Percentiles rank a stretch among this genome's conserved stretches.
These are phyloP conservation scores for Alternaria metachromatica DNA, from an alignment of 2,329 filamentous ascomycete genomes.

Conservation along the genomic window DNA sequence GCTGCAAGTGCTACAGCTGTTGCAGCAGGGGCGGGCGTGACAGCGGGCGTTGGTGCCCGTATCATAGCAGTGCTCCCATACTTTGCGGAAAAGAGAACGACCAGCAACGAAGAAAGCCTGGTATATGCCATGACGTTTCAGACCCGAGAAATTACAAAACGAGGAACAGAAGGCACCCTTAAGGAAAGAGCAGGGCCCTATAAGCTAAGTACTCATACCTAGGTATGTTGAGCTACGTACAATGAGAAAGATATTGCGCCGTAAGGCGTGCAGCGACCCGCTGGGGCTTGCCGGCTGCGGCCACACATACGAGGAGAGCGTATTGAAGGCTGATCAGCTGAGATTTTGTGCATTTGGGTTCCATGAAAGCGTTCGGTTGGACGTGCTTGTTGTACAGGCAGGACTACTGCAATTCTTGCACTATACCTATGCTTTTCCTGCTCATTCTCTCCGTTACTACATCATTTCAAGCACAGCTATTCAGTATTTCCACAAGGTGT, in stretches of 20 bases:
- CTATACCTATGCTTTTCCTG: not conserved
- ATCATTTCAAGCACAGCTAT: not conserved
- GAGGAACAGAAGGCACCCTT: not conserved
- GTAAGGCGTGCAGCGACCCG: conserved; percentile 9
- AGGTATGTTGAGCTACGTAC: not conserved
- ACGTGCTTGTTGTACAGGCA: not conserved
- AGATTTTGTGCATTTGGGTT: not conserved
- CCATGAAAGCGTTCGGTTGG: not conserved
- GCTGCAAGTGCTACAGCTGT: conserved; percentile 11
- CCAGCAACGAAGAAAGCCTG: conserved; percentile 4
- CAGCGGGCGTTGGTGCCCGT: conserved; percentile 6
- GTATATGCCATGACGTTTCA: conserved; percentile 2
- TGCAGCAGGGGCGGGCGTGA: conserved; percentile 11
- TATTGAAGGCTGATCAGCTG: conserved; percentile 10
- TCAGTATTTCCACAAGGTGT: not conserved
- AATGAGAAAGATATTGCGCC: not conserved
- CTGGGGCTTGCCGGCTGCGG: conserved; percentile 11
- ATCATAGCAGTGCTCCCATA: conserved; percentile 10
- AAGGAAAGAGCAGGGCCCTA: not conserved
- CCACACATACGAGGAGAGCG: conserved; percentile 1
- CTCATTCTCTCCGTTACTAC: not conserved
- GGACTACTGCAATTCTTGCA: not conserved
- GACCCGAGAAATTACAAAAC: not conserved
- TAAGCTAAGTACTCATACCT: conserved; percentile 1
- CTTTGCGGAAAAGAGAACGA: not conserved